Conservation (phyloP, 2,329 filamentous ascomycete genomes). For the Rhynchosporium graminicola region DNA sequence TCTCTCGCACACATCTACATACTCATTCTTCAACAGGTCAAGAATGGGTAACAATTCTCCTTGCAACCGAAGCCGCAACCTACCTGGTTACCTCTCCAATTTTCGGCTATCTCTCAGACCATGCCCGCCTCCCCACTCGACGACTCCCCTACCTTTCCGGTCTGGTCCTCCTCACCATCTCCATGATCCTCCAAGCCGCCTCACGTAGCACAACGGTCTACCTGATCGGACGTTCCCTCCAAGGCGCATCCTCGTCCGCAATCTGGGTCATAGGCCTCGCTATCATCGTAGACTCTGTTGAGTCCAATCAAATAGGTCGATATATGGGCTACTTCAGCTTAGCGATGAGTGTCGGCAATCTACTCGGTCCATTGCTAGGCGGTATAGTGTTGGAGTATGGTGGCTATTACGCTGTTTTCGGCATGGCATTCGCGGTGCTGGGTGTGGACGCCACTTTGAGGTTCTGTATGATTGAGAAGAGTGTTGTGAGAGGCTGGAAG, state of each 20-base stretch:
- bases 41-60: conserved; percentile 9
- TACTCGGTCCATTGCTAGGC: conserved; percentile 49
- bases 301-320: conserved; percentile 58
- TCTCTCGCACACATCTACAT: neutral
- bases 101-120: conserved; percentile 55
- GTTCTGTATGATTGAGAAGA: conserved; percentile 57
- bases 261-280: conserved; percentile 74
- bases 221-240: conserved; percentile 64
- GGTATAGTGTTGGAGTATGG: conserved; percentile 34
- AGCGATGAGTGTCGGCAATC: conserved; percentile 56
- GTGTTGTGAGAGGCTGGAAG: conserved; percentile 45
- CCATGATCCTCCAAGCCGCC: conserved; percentile 66
- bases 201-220: conserved; percentile 60
- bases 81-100: conserved; percentile 48
- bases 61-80: neutral
- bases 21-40: neutral
- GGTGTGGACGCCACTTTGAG: conserved; percentile 55
- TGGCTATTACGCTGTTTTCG: conserved; percentile 61
- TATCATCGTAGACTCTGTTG: conserved; percentile 68
- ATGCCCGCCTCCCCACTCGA: conserved; percentile 47
- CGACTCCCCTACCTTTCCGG: conserved; percentile 58
- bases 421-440: conserved; percentile 56
- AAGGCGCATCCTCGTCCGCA: conserved; percentile 67
- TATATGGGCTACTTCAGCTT: conserved; percentile 62
- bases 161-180: conserved; percentile 55